These are phyloP conservation scores for Bacterosira constricta DNA, from an alignment of 108 stramenopile genomes.

Conservation along the genomic window DNA sequence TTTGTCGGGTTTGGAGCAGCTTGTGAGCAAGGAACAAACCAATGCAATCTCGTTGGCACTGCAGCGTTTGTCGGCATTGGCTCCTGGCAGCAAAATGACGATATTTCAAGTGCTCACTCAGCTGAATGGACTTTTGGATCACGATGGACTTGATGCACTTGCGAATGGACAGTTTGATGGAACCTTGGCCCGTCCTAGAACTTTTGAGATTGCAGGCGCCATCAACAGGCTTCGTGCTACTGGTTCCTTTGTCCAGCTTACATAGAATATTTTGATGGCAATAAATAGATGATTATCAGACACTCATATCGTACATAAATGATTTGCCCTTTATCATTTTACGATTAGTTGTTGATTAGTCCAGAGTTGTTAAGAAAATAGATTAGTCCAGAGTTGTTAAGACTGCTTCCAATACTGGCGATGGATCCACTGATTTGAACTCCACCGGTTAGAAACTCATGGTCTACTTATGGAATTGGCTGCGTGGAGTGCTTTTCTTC, in stretches of 20 bases:
- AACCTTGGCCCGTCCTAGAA: conserved; percentile 68
- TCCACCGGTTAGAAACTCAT: no score
- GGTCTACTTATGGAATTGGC: no score
- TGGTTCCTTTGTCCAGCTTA: conserved; percentile 52
- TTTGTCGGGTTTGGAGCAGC: conserved; percentile 75
- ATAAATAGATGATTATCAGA: not conserved
- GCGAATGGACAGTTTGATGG: conserved; percentile 76
- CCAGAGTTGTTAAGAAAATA: no score
- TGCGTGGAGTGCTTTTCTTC: no score
- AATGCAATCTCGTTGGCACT: conserved; percentile 67
- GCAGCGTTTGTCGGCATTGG: conserved; percentile 52
- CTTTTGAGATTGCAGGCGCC: conserved; percentile 79
- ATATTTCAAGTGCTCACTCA: conserved; percentile 54
- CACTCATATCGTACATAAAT: not conserved
- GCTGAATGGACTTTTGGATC: conserved; percentile 53
- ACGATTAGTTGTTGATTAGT: no score
- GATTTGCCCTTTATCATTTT: not conserved
- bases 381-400: no score
- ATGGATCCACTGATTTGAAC: no score
- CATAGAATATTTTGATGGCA: not conserved
- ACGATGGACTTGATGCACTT: conserved; percentile 60
- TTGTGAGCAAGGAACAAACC: conserved; percentile 77
- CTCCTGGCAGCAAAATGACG: conserved; percentile 34
- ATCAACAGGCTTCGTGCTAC: conserved; percentile 68
- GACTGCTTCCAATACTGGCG: no score